These are phyloP conservation scores for Trypanosoma scelopori DNA, from an alignment of 208 protist species.

Conservation along the genomic window DNA sequence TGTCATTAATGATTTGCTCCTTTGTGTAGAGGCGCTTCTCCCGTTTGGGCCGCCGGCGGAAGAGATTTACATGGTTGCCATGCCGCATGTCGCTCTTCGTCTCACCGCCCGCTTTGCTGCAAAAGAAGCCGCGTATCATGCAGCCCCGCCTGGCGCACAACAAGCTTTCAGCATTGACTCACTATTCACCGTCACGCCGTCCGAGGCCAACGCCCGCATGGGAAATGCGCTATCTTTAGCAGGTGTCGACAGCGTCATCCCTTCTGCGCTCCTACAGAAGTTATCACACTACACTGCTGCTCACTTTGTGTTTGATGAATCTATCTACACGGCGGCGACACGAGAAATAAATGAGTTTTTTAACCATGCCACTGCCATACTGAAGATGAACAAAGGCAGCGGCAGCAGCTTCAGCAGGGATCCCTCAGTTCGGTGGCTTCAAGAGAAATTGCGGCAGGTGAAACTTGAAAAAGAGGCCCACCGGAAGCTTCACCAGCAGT, in stretches of 20 bases:
- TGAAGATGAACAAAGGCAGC: constrained; percentile 20
- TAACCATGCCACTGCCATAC: constrained; percentile 9
- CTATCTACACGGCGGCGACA: constrained; percentile 44
- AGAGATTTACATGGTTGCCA: constrained; percentile 36
- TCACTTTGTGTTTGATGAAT: constrained; percentile 53
- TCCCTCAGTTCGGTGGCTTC: constrained; percentile 33
- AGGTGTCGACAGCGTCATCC: constrained; percentile 18
- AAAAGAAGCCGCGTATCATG: constrained; percentile 20
- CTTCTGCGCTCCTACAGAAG: constrained; percentile 30
- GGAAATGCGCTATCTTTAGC: not conserved
- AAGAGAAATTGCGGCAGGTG: constrained; percentile 33
- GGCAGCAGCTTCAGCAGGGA: constrained; percentile 2
- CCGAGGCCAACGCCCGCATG: not conserved
- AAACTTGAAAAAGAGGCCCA: constrained; percentile 48
- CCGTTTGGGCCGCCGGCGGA: constrained; percentile 30
- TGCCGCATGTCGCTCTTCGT: constrained; percentile 52
- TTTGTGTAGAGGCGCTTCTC: constrained; percentile 45
- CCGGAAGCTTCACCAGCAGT: constrained; percentile 26
- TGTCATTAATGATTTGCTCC: constrained; percentile 66
- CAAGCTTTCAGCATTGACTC: constrained; percentile 1
- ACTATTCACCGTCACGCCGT: constrained; percentile 15
- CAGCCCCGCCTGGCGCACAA: not conserved
- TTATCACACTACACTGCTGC: constrained; percentile 55
- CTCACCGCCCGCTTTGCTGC: constrained; percentile 37
- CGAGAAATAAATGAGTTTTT: constrained; percentile 29